Conservation (phyloP, 2,329 filamentous ascomycete genomes). For the Diaporthe caulivora region DNA sequence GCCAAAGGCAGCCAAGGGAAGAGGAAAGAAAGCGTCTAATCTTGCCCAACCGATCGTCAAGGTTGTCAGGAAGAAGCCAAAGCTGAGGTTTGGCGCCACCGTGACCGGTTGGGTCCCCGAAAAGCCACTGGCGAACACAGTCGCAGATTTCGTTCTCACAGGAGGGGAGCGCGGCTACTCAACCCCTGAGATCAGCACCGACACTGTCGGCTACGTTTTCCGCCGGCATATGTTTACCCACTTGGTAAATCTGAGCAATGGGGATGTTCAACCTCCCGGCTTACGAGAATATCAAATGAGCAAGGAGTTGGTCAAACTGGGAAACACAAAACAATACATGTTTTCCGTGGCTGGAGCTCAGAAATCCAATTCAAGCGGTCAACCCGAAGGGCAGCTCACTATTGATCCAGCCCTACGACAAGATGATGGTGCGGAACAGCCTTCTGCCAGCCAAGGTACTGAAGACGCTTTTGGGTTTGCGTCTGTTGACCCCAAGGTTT, state of each 20-base stretch:
- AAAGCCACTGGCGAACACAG: conserved; percentile 50
- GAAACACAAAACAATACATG: conserved; percentile 57
- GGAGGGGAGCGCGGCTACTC: conserved; percentile 50
- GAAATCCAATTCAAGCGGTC: not conserved
- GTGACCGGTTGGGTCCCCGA: conserved; percentile 49
- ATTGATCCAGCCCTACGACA: conserved; percentile 35
- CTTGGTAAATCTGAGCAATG: conserved; percentile 48
- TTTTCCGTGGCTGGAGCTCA: conserved; percentile 47
- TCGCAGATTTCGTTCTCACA: conserved; percentile 51
- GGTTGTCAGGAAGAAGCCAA: conserved; percentile 36
- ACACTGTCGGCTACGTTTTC: conserved; percentile 52
- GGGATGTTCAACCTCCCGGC: conserved; percentile 54
- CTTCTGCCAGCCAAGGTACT: not conserved
- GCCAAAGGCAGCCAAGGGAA: conserved; percentile 31
- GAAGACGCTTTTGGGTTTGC: conserved; percentile 24
- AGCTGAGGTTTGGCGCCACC: conserved; percentile 20
- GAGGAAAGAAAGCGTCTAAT: conserved; percentile 21
- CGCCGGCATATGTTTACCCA: conserved; percentile 51
- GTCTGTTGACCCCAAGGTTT: conserved; percentile 21
- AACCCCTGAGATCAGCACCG: conserved; percentile 51
- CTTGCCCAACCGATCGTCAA: conserved; percentile 17
- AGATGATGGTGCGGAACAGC: not conserved
- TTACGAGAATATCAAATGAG: conserved; percentile 54
- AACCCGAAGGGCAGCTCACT: conserved; percentile 3
- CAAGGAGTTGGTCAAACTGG: conserved; percentile 52